These are phyloP conservation scores for Heliocybe sulcata DNA, from an alignment of 1,284 basidiomycete species.

Conservation along the genomic window DNA sequence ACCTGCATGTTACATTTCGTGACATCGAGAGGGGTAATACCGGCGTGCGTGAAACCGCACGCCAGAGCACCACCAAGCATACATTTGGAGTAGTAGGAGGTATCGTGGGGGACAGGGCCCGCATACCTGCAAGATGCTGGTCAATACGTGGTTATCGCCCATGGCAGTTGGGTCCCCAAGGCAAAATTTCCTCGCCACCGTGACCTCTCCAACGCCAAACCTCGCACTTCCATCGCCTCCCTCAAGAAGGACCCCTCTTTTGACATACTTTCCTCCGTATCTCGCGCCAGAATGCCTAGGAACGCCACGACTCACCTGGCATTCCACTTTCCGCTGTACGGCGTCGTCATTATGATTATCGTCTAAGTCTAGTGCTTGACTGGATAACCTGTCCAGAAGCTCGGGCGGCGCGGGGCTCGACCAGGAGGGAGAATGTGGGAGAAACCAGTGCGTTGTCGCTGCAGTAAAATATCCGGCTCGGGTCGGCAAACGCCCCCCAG, in stretches of 20 bases:
- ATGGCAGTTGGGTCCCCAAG: background rate
- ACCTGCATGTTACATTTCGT: conserved; percentile 99
- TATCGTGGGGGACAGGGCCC: conserved; percentile 69
- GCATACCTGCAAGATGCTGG: conserved; percentile 34
- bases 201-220: too few species aligned
- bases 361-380: conserved; percentile 13
- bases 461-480: background rate
- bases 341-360: background rate
- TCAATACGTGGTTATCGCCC: conserved; percentile 2
- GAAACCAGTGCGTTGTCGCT: background rate
- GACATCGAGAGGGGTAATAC: conserved; percentile 89
- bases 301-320: conserved; percentile 40
- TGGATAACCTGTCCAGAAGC: conserved; percentile 22
- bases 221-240: too few species aligned
- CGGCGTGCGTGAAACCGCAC: conserved; percentile 92
- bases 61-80: conserved; percentile 90
- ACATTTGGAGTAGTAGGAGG: conserved; percentile 69
- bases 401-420: background rate
- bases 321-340: conserved; percentile 51
- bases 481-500: background rate
- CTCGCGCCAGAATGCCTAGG: conserved; percentile 1
- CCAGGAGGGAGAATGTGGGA: background rate
- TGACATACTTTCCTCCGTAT: too few species aligned
- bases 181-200: background rate
- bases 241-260: too few species aligned